Evolutionary conservation across 225 moss, liverwort and hornwort species (phyloP).

Genomic region (Sphagnum contortum): DNA sequence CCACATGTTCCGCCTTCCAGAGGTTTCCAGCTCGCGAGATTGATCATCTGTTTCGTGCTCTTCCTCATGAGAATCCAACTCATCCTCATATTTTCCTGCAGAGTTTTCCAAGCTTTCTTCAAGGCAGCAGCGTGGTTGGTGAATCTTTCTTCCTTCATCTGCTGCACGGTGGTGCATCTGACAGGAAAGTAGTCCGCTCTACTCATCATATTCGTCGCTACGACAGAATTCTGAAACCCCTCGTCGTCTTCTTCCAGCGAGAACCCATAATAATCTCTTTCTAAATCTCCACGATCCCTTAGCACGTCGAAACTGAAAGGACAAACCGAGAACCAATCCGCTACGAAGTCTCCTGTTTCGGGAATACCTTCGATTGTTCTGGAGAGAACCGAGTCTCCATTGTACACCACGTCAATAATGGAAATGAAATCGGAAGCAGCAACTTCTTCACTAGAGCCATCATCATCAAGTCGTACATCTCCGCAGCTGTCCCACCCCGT

Average conservation of each 20-base stretch:
- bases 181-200: conserved; percentile 27
- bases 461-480: not conserved
- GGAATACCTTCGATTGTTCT: conserved; percentile 62
- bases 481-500: not conserved
- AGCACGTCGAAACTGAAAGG: conserved; percentile 60
- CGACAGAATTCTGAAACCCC: conserved; percentile 23
- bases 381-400: conserved; percentile 42
- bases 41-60: conserved; percentile 59
- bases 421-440: conserved; percentile 46
- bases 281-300: not conserved
- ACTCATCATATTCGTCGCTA: conserved; percentile 25
- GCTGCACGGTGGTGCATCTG: conserved; percentile 18
- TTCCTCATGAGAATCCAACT: conserved; percentile 82
- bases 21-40: conserved; percentile 77
- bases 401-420: conserved; percentile 63
- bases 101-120: conserved; percentile 30
- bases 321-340: conserved; percentile 47
- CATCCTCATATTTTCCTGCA: conserved; percentile 71
- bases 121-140: no score
- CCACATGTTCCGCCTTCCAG: conserved; percentile 38
- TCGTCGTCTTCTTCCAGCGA: conserved; percentile 26
- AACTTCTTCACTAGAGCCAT: conserved; percentile 1
- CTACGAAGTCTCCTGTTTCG: conserved; percentile 29
- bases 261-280: no score
- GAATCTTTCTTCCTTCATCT: conserved; percentile 47